Evolutionary conservation across 345 rosid species (phyloP), one percentile per base, ranked within the genome.

Genomic region (Arabis alpina): DNA sequence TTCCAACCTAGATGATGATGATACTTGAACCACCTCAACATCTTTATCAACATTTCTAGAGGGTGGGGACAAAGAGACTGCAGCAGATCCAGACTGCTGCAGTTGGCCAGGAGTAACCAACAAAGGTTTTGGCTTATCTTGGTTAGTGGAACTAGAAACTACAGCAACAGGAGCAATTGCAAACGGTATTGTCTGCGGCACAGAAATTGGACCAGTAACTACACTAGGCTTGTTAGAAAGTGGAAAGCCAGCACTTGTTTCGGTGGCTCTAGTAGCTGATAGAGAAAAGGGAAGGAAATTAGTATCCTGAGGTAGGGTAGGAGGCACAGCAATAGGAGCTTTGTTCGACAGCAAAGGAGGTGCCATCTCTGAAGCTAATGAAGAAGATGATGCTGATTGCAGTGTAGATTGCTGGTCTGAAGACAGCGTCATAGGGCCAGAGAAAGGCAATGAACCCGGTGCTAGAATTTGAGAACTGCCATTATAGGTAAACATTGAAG

Each of bases 41-140:
- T 88, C 92, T 73, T 83, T 90, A 71, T 83, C 90, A 8, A 66
- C 81, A 61, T 74, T 64, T 70, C 80, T 83, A 36, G 78, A 67
- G 52, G 88, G 77, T 55, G 79, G 84, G 27, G 86, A 42, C 47
- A 81, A 66, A 72, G 82, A 59, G 62, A 64, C 70, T 27, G 79
- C 65, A 7, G 80, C 27, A 64, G 86, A 52, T 69, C 87, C 87
- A 10, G 90, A 71, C 77, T 88, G 92, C 79, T 85, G 64, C 28
- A 89, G 64, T 70, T 89, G 96, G 61, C 80, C 93, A n/a, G 97
- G 97, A 58, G 90, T 91, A 61, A 91, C 61, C 68, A 89, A 54
- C 41, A 84, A 68, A 52, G 85, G 89, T 50, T 76, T 73, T 19
- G 87, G 81, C 64, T 79, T 48, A 74, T 83, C 87, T 55, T 69